These are phyloP conservation scores for Angophora floribunda DNA, from an alignment of 345 rosid genomes.

Conservation along the genomic window DNA sequence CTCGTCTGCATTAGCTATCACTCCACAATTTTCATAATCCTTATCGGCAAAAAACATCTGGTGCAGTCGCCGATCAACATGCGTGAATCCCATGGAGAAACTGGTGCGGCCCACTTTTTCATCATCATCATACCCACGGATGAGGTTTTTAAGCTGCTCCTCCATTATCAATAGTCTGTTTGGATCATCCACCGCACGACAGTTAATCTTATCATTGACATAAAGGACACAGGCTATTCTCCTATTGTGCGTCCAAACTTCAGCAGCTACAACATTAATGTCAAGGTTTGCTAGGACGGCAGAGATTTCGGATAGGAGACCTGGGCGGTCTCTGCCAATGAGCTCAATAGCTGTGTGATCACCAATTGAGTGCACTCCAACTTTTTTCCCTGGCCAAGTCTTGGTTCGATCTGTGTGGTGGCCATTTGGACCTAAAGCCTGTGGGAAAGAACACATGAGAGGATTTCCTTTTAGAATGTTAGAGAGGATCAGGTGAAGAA, in stretches of 20 bases:
- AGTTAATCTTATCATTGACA: conserved; percentile 56
- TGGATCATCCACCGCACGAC: conserved; percentile 50
- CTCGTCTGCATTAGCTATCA: conserved; percentile 22
- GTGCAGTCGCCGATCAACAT: conserved; percentile 75
- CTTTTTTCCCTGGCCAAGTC: conserved; percentile 56
- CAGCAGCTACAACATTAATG: conserved; percentile 78
- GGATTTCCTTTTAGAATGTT: background rate
- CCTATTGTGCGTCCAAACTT: conserved; percentile 90
- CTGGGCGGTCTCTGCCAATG: conserved; percentile 80
- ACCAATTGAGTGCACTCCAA: conserved; percentile 74
- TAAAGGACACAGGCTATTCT: conserved; percentile 79
- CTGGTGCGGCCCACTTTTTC: conserved; percentile 53
- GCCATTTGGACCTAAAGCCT: conserved; percentile 84
- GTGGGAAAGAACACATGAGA: background rate
- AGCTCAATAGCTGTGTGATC: conserved; percentile 87
- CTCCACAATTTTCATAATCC: conserved; percentile 63
- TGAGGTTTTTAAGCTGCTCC: conserved; percentile 70
- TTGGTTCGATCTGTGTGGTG: conserved; percentile 33
- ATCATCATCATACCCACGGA: conserved; percentile 65
- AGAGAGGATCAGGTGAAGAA: background rate
- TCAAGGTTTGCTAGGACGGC: conserved; percentile 73
- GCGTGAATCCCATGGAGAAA: conserved; percentile 86
- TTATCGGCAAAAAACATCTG: conserved; percentile 95
- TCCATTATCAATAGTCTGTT: conserved; percentile 51
- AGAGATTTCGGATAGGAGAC: conserved; percentile 77